Evolutionary conservation across 495 filamentous ascomycete species (phyloP), one percentile per base, ranked within the genome.

Genomic region (Hypoxylon cercidicola): DNA sequence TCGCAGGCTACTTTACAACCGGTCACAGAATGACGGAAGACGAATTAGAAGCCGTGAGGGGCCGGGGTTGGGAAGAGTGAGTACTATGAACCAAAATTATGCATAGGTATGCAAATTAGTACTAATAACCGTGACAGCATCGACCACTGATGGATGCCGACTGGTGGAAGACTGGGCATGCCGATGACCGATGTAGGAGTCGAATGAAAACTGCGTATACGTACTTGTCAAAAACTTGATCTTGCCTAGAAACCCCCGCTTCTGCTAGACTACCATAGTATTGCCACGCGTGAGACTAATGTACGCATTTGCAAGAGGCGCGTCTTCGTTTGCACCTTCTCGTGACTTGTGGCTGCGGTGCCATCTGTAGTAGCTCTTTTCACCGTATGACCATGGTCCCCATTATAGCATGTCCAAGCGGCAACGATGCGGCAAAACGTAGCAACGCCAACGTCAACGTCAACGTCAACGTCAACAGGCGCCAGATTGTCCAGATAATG

Each of bases 1-100:
- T 59, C 47, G 56, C 64, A 84, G 85, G 85, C 41, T 88, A 89
- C 68, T 87, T 93, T 77, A 97, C 95, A n/a, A 96, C 89, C 10
- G 95, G 95, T 32, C 92, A 95, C 74, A 84, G 90, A 68, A 90
- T 93, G 84, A 93, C 91, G 10, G 88, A 88, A 79, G 89, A 93
- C 50, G 95, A 97, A 71, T 82, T 99, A 48, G 80, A 85, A 30
- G 85, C 90, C 21, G 93, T 99, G 34, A 87, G 91, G 67, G 95
- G 95, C 60, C 87, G 95, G 62, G 90, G 91, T 60, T 99, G 95
- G 95, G 93, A 96, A 76, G 92, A 95, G 84, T 85, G 75, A 81
- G 84, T 79, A 41, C 39, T 55, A 37, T 37, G 54, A 55, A 60
- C 56, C 46, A 56, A 44, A 41, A 39, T 21, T 39, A 48, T 62